A percentile compares a stretch with the other conserved stretches of the same genome.
These are phyloP conservation scores for Stephanodiscus triporus DNA, from an alignment of 108 stramenopile genomes.

Conservation along the genomic window DNA sequence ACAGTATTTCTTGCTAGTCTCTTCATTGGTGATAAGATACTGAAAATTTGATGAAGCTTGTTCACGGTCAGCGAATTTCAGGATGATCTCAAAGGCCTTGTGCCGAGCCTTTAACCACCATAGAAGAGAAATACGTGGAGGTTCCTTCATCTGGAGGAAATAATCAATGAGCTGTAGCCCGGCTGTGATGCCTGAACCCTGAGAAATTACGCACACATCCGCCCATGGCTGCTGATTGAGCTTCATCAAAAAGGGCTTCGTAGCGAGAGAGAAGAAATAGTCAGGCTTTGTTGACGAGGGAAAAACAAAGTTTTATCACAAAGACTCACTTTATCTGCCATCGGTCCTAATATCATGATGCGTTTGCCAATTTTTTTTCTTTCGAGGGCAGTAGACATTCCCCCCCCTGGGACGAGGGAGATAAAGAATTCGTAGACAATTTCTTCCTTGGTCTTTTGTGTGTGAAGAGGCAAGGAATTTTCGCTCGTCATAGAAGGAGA, in stretches of 20 bases:
- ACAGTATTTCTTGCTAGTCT: too few relatives aligned
- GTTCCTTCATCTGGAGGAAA: slow-evolving; percentile 4
- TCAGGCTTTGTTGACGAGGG: too few relatives aligned
- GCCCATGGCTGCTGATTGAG: background rate
- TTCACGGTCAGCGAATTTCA: background rate
- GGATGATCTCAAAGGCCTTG: background rate
- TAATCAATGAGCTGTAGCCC: slow-evolving; percentile 28
- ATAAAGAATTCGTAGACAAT: slow-evolving; percentile 30
- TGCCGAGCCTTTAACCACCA: slow-evolving; percentile 17
- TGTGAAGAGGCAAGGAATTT: too few relatives aligned
- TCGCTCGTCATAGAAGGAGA: too few relatives aligned
- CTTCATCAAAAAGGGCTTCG: slow-evolving; percentile 6
- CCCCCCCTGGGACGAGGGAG: slow-evolving; percentile 19
- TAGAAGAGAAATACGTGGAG: slow-evolving; percentile 11
- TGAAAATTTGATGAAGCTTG: background rate
- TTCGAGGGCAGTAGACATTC: slow-evolving; percentile 8
- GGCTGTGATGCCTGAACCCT: slow-evolving; percentile 27
- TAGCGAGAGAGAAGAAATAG: too few relatives aligned
- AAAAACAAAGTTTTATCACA: too few relatives aligned
- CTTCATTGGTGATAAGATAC: background rate
- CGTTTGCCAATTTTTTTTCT: slow-evolving; percentile 10
- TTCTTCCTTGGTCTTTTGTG: slow-evolving; percentile 3
- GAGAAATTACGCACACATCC: slow-evolving; percentile 12
- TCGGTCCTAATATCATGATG: slow-evolving; percentile 21
- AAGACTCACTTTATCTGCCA: too few relatives aligned